Conservation (phyloP, 495 filamentous ascomycete species). For the Penicillium diatomitis region DNA sequence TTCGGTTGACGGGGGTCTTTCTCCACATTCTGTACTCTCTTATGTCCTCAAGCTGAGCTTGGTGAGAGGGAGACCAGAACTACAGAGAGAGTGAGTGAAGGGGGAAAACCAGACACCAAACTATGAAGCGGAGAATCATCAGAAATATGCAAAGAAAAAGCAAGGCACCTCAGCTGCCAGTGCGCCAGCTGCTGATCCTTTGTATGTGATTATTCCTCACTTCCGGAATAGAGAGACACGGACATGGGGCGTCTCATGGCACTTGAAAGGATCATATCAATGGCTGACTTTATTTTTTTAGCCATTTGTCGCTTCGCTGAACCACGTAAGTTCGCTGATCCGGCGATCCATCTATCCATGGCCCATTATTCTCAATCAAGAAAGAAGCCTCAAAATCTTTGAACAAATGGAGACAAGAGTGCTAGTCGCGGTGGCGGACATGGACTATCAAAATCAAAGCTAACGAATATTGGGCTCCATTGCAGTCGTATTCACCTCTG, state of each 20-base stretch:
- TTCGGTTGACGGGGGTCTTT: background rate
- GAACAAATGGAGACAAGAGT: no score
- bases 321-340: slow-evolving; percentile 36
- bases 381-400: no score
- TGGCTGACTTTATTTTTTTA: slow-evolving; percentile 3
- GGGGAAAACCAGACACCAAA: no score
- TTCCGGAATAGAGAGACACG: no score
- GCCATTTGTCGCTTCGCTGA: slow-evolving; percentile 75
- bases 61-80: background rate
- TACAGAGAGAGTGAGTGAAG: background rate
- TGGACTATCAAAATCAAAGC: background rate
- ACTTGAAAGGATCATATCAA: no score
- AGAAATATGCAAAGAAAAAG: slow-evolving; percentile 12
- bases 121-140: background rate
- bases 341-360: background rate
- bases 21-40: background rate
- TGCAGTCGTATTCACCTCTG: slow-evolving; percentile 64
- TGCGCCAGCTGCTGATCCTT: slow-evolving; percentile 50
- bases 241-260: no score
- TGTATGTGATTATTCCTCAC: slow-evolving; percentile 36
- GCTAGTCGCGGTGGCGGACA: no score
- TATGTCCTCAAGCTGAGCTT: background rate
- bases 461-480: background rate
- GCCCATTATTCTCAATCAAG: no score
- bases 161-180: slow-evolving; percentile 33